Conservation (phyloP, 1,284 basidiomycete species). For the Ustilago xerochloae region DNA sequence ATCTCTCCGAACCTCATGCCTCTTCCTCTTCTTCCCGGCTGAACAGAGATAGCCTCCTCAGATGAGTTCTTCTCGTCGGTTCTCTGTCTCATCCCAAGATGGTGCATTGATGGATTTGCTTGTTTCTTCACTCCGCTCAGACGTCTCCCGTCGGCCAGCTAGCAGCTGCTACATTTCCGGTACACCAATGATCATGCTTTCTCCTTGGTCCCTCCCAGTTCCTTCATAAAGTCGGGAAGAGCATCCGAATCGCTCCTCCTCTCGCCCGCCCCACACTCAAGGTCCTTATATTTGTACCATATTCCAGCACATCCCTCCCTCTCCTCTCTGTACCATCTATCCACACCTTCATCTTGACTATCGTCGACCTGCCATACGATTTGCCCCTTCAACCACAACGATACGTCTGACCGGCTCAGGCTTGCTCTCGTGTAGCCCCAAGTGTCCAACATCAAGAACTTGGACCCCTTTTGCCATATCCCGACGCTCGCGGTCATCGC, state of each 20-base stretch:
- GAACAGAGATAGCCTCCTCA: background rate
- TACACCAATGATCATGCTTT: conserved; percentile 4
- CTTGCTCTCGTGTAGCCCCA: no score
- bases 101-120: conserved; percentile 9
- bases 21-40: background rate
- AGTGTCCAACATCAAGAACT: conserved; percentile 8
- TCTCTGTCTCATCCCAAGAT: conserved; percentile 11
- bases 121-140: conserved; percentile 10
- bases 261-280: background rate
- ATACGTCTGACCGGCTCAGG: conserved; percentile 6
- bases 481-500: background rate
- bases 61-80: background rate
- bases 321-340: background rate
- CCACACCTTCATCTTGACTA: background rate
- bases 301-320: background rate
- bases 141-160: conserved; percentile 6
- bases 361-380: background rate
- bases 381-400: background rate
- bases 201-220: background rate
- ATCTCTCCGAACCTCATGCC: conserved; percentile 10
- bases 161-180: conserved; percentile 1
- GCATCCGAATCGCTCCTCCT: background rate
- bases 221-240: conserved; percentile 12
- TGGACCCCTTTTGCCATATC: background rate
- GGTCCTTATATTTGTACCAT: background rate